Evolutionary conservation across 2,329 filamentous ascomycete genomes (phyloP).

Genomic region (Aspergillus glaucus): DNA sequence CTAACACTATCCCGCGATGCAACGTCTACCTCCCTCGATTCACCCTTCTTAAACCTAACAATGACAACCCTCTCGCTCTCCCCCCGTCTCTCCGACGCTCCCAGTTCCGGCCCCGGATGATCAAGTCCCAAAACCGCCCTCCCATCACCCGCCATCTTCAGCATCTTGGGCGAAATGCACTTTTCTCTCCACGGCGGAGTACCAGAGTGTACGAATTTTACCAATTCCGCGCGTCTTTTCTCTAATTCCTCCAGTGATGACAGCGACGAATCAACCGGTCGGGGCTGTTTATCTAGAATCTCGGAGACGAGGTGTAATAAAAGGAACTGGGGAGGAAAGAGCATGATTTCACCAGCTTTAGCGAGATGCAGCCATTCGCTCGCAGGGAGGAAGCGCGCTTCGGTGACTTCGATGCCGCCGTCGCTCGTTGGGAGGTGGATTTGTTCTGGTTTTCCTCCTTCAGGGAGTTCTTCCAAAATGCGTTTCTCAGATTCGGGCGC

Average conservation of each 20-base stretch:
- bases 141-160: conserved; percentile 39
- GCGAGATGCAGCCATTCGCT: conserved; percentile 63
- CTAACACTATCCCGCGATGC: conserved; percentile 42
- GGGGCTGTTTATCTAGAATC: conserved; percentile 40
- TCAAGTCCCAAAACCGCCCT: conserved; percentile 49
- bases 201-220: conserved; percentile 44
- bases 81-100: conserved; percentile 43
- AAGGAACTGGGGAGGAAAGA: conserved; percentile 83
- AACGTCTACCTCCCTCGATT: conserved; percentile 52
- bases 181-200: conserved; percentile 43
- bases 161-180: conserved; percentile 40
- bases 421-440: conserved; percentile 66
- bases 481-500: conserved; percentile 22
- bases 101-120: conserved; percentile 51
- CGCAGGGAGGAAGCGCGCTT: conserved; percentile 69
- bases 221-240: conserved; percentile 39
- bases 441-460: conserved; percentile 47
- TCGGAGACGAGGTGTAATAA: conserved; percentile 48
- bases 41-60: conserved; percentile 51
- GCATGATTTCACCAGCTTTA: conserved; percentile 60
- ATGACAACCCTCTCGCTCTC: conserved; percentile 51
- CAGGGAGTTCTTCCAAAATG: conserved; percentile 26
- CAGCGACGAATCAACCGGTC: conserved; percentile 12
- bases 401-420: conserved; percentile 63
- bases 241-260: conserved; percentile 26